phyloP scores from a whole-genome alignment of 305 asterid species.

The Fraxinus albicans region DNA sequence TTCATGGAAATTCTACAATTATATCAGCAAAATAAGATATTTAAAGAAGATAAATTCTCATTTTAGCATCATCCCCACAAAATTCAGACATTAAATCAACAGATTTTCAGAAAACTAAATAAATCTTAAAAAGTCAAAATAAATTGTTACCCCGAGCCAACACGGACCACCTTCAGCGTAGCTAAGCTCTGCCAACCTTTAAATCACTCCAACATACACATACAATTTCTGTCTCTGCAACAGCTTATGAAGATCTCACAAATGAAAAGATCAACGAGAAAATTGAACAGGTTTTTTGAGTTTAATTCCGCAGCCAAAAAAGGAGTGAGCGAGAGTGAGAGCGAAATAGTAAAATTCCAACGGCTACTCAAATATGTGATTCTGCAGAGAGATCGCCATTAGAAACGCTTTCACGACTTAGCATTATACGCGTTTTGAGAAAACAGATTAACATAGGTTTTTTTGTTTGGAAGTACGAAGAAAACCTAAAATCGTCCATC shows the following conservation, averaged over 20 bases:
- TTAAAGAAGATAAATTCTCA: not conserved
- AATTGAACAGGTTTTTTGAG: not conserved
- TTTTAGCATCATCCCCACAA: not conserved
- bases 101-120: not conserved
- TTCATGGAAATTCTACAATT: not conserved
- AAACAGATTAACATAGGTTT: slow-evolving; percentile 5
- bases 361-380: slow-evolving; percentile 10
- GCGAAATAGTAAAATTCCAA: not conserved
- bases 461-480: not conserved
- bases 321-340: not conserved
- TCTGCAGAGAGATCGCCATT: slow-evolving; percentile 5
- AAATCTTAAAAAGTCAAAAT: not conserved
- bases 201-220: not conserved
- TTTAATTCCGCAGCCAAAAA: not conserved
- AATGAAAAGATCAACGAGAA: not conserved
- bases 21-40: not conserved
- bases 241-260: not conserved
- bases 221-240: not conserved
- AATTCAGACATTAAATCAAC: not conserved
- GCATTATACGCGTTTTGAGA: not conserved
- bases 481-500: slow-evolving; percentile 11
- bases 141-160: not conserved
- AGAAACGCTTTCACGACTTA: slow-evolving; percentile 21
- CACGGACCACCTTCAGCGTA: not conserved
- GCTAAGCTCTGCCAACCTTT: not conserved